Evolutionary conservation across 192 early-diverging fungal species (phyloP).

Genomic region (Funneliformis mosseae): DNA sequence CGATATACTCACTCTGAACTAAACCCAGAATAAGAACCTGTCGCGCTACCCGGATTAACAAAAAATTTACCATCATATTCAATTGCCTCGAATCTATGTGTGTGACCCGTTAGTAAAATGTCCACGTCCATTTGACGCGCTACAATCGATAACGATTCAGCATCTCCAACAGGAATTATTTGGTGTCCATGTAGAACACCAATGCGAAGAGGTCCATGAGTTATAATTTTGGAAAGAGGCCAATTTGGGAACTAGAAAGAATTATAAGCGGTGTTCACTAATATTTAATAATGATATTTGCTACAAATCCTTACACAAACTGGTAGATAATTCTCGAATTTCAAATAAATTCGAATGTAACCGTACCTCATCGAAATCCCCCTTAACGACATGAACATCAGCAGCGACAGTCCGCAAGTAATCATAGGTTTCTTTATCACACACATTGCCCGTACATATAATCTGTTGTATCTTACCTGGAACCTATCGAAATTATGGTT

Average conservation of each 20-base stretch:
- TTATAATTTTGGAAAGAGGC: slow-evolving; percentile 68
- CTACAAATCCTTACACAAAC: too few relatives aligned
- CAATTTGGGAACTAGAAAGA: slow-evolving; percentile 48
- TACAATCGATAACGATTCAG: slow-evolving; percentile 68
- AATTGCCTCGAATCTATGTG: slow-evolving; percentile 89
- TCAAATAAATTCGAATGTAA: too few relatives aligned
- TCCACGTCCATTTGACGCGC: slow-evolving; percentile 93
- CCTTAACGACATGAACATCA: slow-evolving; percentile 74
- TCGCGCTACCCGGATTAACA: slow-evolving; percentile 95
- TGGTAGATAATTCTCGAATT: too few relatives aligned
- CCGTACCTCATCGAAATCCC: slow-evolving; percentile 81
- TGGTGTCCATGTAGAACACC: slow-evolving; percentile 89
- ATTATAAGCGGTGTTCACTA: background rate
- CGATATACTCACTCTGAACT: slow-evolving; percentile 1
- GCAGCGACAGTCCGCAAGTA: slow-evolving; percentile 83
- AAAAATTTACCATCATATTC: slow-evolving; percentile 92
- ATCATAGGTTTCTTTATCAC: slow-evolving; percentile 81
- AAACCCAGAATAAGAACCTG: slow-evolving; percentile 71
- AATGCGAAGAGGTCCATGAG: slow-evolving; percentile 62
- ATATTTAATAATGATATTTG: too few relatives aligned
- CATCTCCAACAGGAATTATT: slow-evolving; percentile 79
- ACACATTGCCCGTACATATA: slow-evolving; percentile 89
- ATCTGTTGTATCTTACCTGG: slow-evolving; percentile 97
- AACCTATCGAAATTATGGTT: slow-evolving; percentile 45
- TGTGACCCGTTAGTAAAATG: slow-evolving; percentile 84